A percentile compares a stretch with the other conserved stretches of the same genome.
phyloP scores from a whole-genome alignment of 2,329 filamentous ascomycete species.

The Cladosporium cucumerinum region DNA sequence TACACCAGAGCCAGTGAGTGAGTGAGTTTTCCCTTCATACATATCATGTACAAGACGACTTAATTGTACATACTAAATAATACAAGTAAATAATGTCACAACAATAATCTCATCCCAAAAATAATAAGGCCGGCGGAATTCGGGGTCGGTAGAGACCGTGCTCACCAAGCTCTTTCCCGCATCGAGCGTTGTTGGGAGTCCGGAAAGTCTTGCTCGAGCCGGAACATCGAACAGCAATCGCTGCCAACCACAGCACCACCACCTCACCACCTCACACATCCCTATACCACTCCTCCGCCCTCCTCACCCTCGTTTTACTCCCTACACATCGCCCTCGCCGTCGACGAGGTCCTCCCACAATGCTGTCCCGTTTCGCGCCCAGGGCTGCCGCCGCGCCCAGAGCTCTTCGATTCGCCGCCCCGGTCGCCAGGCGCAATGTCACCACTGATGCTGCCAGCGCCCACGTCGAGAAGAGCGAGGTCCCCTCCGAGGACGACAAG shows the following conservation, averaged over 20 bases:
- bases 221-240: background rate
- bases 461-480: slow-evolving; percentile 74
- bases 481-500: slow-evolving; percentile 81
- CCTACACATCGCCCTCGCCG: slow-evolving; percentile 5
- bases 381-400: slow-evolving; percentile 34
- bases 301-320: slow-evolving; percentile 1
- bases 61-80: background rate
- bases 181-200: slow-evolving; percentile 7
- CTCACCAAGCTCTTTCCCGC: slow-evolving; percentile 8
- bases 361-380: slow-evolving; percentile 38
- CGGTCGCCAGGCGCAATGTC: slow-evolving; percentile 63
- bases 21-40: background rate
- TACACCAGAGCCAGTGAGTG: background rate
- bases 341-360: slow-evolving; percentile 19
- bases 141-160: background rate
- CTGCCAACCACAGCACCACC: background rate
- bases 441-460: slow-evolving; percentile 94
- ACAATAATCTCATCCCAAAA: background rate
- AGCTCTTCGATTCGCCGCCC: slow-evolving; percentile 32
- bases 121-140: slow-evolving; percentile 2
- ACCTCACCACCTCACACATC: slow-evolving; percentile 6
- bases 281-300: background rate
- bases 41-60: background rate
- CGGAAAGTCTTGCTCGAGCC: slow-evolving; percentile 3
- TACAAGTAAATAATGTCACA: background rate